phyloP scores from a whole-genome alignment of 345 rosid genomes.

The Salix brachista region DNA sequence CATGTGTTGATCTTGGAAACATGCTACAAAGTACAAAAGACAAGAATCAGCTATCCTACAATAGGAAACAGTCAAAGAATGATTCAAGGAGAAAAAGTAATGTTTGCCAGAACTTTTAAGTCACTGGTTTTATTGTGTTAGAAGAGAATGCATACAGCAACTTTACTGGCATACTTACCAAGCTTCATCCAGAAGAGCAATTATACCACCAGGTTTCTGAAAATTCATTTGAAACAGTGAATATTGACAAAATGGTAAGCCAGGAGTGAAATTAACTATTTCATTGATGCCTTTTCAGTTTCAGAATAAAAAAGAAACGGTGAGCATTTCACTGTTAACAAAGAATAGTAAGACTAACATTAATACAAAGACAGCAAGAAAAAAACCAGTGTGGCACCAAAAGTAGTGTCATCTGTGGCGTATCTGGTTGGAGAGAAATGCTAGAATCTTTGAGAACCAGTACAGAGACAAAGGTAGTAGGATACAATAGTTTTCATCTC shows the following conservation, averaged over 20 bases:
- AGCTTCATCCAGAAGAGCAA: constrained; percentile 98
- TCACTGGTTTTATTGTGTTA: not conserved
- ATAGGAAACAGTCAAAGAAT: constrained; percentile 2
- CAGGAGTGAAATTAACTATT: not conserved
- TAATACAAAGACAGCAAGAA: not conserved
- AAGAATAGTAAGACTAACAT: not conserved
- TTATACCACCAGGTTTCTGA: constrained; percentile 99
- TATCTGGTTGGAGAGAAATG: too few species aligned
- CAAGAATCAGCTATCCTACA: constrained; percentile 23
- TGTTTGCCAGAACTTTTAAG: constrained; percentile 4
- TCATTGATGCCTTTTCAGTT: not conserved
- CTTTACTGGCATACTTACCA: constrained; percentile 54
- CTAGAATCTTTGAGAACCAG: too few species aligned
- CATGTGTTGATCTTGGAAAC: constrained; percentile 99
- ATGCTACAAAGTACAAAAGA: constrained; percentile 47
- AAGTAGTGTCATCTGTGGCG: too few species aligned
- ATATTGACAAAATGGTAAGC: not conserved
- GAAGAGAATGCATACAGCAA: constrained; percentile 3
- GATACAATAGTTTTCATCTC: too few species aligned
- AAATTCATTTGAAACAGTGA: constrained; percentile 18
- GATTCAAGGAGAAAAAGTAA: not conserved
- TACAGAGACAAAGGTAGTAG: too few species aligned
- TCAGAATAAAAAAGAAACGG: not conserved
- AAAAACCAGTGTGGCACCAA: not conserved
- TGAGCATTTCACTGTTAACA: constrained; percentile 2